These are phyloP conservation scores for Corynascus novoguineensis DNA, from an alignment of 495 filamentous ascomycete species.

Conservation along the genomic window DNA sequence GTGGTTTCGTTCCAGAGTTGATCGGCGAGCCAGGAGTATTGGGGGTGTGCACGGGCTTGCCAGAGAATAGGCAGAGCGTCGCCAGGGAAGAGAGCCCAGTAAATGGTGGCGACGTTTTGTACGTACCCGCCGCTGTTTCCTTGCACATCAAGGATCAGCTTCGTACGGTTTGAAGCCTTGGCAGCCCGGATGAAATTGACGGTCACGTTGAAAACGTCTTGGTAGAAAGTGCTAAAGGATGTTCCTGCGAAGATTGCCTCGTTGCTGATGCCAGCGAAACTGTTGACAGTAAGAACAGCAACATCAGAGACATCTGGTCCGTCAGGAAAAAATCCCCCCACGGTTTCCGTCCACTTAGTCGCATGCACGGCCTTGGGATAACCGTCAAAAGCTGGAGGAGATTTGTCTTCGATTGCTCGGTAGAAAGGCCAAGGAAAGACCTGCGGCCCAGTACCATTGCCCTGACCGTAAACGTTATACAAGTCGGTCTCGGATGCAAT, in stretches of 20 bases:
- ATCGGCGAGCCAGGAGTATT: conserved; percentile 9
- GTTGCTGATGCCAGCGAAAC: conserved; percentile 1
- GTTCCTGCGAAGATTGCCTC: not conserved
- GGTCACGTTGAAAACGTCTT: conserved; percentile 1
- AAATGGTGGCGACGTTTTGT: conserved; percentile 32
- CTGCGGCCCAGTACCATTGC: not conserved
- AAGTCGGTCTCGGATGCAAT: conserved; percentile 16
- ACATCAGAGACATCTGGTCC: not conserved
- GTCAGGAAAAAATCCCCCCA: conserved; percentile 8
- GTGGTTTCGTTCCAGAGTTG: not conserved
- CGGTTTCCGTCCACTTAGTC: not conserved
- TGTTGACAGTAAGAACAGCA: conserved; percentile 15
- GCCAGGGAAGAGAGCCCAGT: conserved; percentile 34
- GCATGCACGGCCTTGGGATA: conserved; percentile 10
- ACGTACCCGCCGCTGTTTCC: conserved; percentile 47
- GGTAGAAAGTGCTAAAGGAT: not conserved
- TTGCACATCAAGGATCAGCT: conserved; percentile 50
- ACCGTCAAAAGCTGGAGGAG: not conserved
- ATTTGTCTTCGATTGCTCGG: not conserved
- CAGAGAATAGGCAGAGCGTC: not conserved
- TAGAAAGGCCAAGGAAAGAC: not conserved
- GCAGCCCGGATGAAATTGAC: conserved; percentile 16
- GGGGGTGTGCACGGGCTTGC: conserved; percentile 17
- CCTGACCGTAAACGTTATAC: conserved; percentile 7
- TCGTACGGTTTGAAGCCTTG: conserved; percentile 7